phyloP scores from a whole-genome alignment of 805 yeast species.

The Monosporozyma yasuniensis region DNA sequence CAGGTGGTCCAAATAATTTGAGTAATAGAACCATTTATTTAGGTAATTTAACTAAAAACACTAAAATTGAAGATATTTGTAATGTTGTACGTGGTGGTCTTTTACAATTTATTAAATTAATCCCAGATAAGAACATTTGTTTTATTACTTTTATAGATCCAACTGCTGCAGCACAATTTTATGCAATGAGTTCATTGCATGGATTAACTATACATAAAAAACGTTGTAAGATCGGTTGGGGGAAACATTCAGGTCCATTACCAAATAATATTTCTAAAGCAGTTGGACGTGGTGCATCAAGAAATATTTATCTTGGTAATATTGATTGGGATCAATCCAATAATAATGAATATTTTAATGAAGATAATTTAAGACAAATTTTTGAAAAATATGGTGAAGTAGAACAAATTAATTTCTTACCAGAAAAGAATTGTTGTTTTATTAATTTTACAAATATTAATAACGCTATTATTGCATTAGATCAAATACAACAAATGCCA shows the following conservation, averaged over 20 bases:
- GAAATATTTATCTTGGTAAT: conserved; percentile 85
- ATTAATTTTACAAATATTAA: conserved; percentile 86
- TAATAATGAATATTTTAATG: conserved; percentile 34
- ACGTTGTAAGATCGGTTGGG: conserved; percentile 93
- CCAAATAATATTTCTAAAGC: conserved; percentile 82
- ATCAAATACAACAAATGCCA: conserved; percentile 70
- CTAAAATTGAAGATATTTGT: conserved; percentile 87
- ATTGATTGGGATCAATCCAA: conserved; percentile 36
- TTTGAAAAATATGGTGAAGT: conserved; percentile 85
- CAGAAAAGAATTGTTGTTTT: conserved; percentile 81
- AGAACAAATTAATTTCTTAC: conserved; percentile 84
- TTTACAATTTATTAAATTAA: conserved; percentile 69
- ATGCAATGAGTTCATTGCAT: conserved; percentile 85
- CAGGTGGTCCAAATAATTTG: conserved; percentile 85
- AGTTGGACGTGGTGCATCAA: conserved; percentile 85
- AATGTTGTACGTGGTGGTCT: conserved; percentile 94
- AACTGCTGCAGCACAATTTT: conserved; percentile 94
- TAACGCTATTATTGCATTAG: conserved; percentile 85
- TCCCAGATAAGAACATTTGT: conserved; percentile 82
- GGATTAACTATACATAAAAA: conserved; percentile 81
- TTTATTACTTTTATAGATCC: conserved; percentile 95
- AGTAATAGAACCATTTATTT: conserved; percentile 91
- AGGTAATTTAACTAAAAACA: conserved; percentile 82
- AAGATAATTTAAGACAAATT: conserved; percentile 56
- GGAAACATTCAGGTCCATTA: conserved; percentile 89